phyloP scores from a whole-genome alignment of 768 basidiomycete species.

The Boletus edulis region DNA sequence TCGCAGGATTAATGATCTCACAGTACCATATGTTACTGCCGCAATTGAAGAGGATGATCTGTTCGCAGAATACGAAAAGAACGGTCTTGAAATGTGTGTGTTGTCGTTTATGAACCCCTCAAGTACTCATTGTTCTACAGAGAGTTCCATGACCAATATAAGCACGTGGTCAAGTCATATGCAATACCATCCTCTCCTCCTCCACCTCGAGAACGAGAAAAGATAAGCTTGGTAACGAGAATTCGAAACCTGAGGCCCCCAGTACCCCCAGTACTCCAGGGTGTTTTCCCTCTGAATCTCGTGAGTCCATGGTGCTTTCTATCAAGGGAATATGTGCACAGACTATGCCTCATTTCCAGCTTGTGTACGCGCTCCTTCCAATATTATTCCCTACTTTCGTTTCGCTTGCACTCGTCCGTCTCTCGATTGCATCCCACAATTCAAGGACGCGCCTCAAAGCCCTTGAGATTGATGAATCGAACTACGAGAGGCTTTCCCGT shows the following conservation, averaged over 20 bases:
- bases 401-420: slow-evolving; percentile 50
- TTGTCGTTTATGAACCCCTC: slow-evolving; percentile 1
- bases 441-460: slow-evolving; percentile 65
- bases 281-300: slow-evolving; percentile 67
- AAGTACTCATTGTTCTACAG: slow-evolving; percentile 33
- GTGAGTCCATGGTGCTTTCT: slow-evolving; percentile 38
- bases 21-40: slow-evolving; percentile 82
- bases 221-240: slow-evolving; percentile 41
- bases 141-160: slow-evolving; percentile 54
- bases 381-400: slow-evolving; percentile 61
- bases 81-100: slow-evolving; percentile 61
- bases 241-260: slow-evolving; percentile 40
- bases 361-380: slow-evolving; percentile 56
- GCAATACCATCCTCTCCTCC: slow-evolving; percentile 43
- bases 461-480: slow-evolving; percentile 55
- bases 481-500: slow-evolving; percentile 50
- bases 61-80: slow-evolving; percentile 53
- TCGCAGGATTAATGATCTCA: slow-evolving; percentile 63
- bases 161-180: slow-evolving; percentile 55
- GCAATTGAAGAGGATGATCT: slow-evolving; percentile 68
- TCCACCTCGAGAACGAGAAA: slow-evolving; percentile 40
- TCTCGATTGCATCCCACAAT: slow-evolving; percentile 53
- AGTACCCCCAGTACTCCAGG: slow-evolving; percentile 58
- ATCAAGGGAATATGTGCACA: neutral
- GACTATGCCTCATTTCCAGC: slow-evolving; percentile 32